A percentile compares a stretch with the other conserved stretches of the same genome.
Conservation (phyloP, 768 basidiomycete species). For the Gymnopilus junonius region DNA sequence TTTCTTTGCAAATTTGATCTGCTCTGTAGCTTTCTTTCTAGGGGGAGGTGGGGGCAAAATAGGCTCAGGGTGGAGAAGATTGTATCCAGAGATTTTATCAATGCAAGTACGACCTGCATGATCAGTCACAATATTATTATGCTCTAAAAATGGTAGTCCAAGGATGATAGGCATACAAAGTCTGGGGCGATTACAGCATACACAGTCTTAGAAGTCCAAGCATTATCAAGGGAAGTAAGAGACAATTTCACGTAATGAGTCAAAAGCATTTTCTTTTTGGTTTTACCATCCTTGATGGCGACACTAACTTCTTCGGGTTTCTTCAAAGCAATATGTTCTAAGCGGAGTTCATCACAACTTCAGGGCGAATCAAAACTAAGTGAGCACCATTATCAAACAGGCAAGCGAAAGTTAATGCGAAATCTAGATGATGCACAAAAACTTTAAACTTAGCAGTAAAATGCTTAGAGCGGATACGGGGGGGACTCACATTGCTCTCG, state of each 20-base stretch:
- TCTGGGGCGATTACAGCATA: conserved; percentile 23
- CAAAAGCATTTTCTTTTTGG: neutral
- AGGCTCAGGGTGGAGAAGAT: conserved; percentile 1
- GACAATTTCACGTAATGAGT: conserved; percentile 17
- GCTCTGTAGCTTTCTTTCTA: neutral
- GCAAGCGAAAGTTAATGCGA: conserved; percentile 32
- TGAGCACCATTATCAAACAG: no score
- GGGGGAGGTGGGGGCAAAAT: neutral
- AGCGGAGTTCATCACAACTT: conserved; percentile 20
- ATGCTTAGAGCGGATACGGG: neutral
- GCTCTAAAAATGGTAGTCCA: conserved; percentile 34
- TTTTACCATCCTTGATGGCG: neutral
- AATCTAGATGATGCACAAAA: conserved; percentile 9
- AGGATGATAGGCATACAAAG: conserved; percentile 34
- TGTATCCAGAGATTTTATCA: no score
- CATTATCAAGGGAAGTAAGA: conserved; percentile 13
- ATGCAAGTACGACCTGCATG: conserved; percentile 15
- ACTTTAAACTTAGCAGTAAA: neutral
- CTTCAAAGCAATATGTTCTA: neutral
- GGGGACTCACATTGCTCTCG: neutral
- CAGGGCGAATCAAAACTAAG: conserved; percentile 34
- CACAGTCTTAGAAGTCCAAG: conserved; percentile 16
- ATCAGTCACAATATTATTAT: conserved; percentile 39
- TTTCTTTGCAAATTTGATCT: neutral
- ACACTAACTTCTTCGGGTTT: conserved; percentile 12